phyloP scores from a whole-genome alignment of 2,329 filamentous ascomycete genomes.

The Colletotrichum ledebouriae region DNA sequence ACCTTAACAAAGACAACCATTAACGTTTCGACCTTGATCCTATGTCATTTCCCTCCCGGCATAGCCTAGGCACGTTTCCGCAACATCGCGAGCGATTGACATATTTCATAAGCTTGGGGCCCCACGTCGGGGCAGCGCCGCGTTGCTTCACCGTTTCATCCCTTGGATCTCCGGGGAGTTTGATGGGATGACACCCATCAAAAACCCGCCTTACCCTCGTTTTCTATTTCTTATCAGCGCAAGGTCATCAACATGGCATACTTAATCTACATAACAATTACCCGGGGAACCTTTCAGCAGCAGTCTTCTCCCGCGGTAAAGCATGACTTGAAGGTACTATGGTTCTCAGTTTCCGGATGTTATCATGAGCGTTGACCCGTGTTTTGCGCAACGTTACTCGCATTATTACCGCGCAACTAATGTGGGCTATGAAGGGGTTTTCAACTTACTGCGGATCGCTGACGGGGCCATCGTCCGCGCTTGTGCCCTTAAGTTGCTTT shows the following conservation, averaged over 20 bases:
- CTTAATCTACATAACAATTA: background rate
- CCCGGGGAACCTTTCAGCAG: background rate
- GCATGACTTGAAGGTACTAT: background rate
- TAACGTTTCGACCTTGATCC: no score
- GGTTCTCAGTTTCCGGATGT: background rate
- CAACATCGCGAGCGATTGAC: no score
- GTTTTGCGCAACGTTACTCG: background rate
- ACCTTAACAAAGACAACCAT: no score
- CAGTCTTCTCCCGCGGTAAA: background rate
- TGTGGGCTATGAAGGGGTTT: background rate
- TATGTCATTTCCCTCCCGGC: no score
- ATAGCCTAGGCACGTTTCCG: no score
- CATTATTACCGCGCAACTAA: background rate
- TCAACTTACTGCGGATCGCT: no score
- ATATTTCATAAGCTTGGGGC: background rate
- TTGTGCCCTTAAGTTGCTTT: no score
- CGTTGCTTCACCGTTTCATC: slow-evolving; percentile 17
- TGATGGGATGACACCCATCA: slow-evolving; percentile 24
- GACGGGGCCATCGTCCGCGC: no score
- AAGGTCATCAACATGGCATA: slow-evolving; percentile 1
- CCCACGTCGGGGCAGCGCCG: slow-evolving; percentile 8
- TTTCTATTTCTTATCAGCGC: slow-evolving; percentile 20
- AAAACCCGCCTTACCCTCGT: background rate
- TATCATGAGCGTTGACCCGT: background rate
- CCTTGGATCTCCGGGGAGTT: background rate